These are phyloP conservation scores for Phytophthora pluvialis DNA, from an alignment of 352 stramenopile genomes.

Conservation along the genomic window DNA sequence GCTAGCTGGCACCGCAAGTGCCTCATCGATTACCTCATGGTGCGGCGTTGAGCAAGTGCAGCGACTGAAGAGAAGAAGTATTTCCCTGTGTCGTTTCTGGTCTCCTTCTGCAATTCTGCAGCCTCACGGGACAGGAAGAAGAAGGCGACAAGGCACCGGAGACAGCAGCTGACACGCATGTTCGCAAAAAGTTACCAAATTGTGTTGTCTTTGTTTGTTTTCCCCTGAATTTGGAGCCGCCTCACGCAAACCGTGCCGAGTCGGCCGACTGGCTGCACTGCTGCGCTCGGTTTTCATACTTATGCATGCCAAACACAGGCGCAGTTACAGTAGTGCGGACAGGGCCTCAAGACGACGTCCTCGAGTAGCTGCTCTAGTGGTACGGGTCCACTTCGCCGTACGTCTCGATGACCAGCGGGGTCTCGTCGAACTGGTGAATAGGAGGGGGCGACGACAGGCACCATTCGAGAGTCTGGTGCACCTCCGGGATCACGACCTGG, in stretches of 20 bases:
- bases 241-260: not conserved
- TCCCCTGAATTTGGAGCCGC: constrained; percentile 18
- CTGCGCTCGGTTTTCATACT: constrained; percentile 29
- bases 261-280: not conserved
- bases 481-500: constrained; percentile 84
- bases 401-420: constrained; percentile 89
- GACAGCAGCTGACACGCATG: constrained; percentile 25
- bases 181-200: constrained; percentile 42
- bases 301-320: constrained; percentile 35
- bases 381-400: constrained; percentile 86
- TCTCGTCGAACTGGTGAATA: constrained; percentile 91
- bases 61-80: constrained; percentile 10
- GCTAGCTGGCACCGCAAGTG: not conserved
- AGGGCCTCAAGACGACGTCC: not conserved
- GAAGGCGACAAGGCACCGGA: constrained; percentile 9
- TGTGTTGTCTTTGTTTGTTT: constrained; percentile 32
- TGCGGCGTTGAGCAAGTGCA: constrained; percentile 3
- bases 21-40: not conserved
- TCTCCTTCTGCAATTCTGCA: not conserved
- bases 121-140: not conserved
- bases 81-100: constrained; percentile 6
- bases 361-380: constrained; percentile 56
- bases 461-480: constrained; percentile 88
- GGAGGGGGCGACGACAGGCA: constrained; percentile 82
- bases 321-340: constrained; percentile 4